A percentile compares a stretch with the other conserved stretches of the same genome.
These are phyloP conservation scores for Phyllosticta capitalensis DNA, from an alignment of 2,329 filamentous ascomycete species.

Conservation along the genomic window DNA sequence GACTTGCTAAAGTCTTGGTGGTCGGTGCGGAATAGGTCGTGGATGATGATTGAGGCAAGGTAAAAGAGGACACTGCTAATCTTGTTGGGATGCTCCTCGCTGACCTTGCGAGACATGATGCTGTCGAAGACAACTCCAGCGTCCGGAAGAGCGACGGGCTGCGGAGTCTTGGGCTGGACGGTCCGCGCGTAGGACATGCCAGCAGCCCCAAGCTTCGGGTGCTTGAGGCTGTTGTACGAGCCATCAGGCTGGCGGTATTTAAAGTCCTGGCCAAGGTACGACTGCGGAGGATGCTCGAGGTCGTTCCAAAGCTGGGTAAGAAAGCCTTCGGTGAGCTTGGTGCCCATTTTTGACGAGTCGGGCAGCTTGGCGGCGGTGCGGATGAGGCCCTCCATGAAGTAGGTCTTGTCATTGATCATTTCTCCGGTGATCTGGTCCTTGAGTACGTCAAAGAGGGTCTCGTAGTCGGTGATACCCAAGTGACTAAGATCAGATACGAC, in stretches of 20 bases:
- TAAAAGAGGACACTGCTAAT: constrained; percentile 70
- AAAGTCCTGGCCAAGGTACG: constrained; percentile 34
- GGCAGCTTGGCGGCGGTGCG: constrained; percentile 36
- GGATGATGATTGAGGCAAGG: constrained; percentile 56
- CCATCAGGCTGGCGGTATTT: constrained; percentile 41
- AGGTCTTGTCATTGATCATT: constrained; percentile 51
- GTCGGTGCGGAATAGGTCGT: constrained; percentile 57
- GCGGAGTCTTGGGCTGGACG: constrained; percentile 48
- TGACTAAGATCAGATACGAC: constrained; percentile 24
- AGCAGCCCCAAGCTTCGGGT: constrained; percentile 55
- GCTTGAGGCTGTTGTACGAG: constrained; percentile 47
- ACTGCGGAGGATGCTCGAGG: constrained; percentile 38
- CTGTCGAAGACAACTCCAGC: constrained; percentile 59
- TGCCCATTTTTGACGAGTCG: constrained; percentile 28
- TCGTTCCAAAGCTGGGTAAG: constrained; percentile 40
- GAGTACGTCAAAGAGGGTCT: constrained; percentile 28
- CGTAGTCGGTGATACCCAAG: constrained; percentile 25
- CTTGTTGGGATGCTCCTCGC: constrained; percentile 58
- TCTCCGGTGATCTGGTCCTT: constrained; percentile 37
- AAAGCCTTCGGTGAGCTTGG: constrained; percentile 34
- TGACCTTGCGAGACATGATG: constrained; percentile 53
- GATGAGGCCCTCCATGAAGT: constrained; percentile 51
- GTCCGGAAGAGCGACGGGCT: constrained; percentile 53
- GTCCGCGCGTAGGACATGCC: constrained; percentile 60
- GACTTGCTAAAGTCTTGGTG: constrained; percentile 54